Percentiles rank a stretch among this genome's conserved stretches.
These are phyloP conservation scores for Coemansia sp. DNA, from an alignment of 192 early-diverging fungal genomes.

Conservation along the genomic window DNA sequence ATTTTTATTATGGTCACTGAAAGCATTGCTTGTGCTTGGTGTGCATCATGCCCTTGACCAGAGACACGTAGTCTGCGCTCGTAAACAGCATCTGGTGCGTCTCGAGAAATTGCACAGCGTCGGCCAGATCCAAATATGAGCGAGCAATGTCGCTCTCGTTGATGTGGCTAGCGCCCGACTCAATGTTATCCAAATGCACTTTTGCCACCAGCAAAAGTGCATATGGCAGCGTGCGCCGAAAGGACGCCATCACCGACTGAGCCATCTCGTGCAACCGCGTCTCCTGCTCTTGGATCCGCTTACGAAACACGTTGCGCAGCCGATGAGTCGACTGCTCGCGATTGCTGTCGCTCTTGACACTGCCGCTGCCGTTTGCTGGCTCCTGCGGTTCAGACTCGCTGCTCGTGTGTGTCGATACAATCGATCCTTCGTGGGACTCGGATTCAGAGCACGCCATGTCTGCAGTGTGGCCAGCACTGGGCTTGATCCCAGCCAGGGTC, in stretches of 20 bases:
- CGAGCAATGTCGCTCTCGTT: slow-evolving; percentile 35
- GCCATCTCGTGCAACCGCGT: slow-evolving; percentile 38
- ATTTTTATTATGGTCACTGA: background rate
- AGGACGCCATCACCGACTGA: slow-evolving; percentile 44
- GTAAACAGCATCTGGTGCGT: slow-evolving; percentile 47
- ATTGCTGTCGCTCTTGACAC: background rate
- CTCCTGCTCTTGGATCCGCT: slow-evolving; percentile 40
- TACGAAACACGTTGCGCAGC: slow-evolving; percentile 37
- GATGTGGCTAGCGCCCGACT: slow-evolving; percentile 39
- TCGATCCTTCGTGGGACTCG: background rate
- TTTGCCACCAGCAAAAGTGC: slow-evolving; percentile 46
- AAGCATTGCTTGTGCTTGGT: background rate
- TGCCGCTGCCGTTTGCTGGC: background rate
- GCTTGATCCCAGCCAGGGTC: slow-evolving; percentile 31
- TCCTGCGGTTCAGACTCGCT: background rate
- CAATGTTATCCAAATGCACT: slow-evolving; percentile 51
- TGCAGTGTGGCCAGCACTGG: background rate
- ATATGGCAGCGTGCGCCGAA: slow-evolving; percentile 50
- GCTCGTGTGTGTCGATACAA: background rate
- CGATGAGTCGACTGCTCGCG: slow-evolving; percentile 16
- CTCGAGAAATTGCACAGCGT: slow-evolving; percentile 39
- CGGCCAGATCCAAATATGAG: slow-evolving; percentile 37
- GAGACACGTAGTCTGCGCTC: slow-evolving; percentile 45
- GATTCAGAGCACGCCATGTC: background rate
- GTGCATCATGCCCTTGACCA: slow-evolving; percentile 52